Evolutionary conservation across 768 basidiomycete species (phyloP), one percentile per base, ranked within the genome.

Genomic region (Scleroderma bovista): DNA sequence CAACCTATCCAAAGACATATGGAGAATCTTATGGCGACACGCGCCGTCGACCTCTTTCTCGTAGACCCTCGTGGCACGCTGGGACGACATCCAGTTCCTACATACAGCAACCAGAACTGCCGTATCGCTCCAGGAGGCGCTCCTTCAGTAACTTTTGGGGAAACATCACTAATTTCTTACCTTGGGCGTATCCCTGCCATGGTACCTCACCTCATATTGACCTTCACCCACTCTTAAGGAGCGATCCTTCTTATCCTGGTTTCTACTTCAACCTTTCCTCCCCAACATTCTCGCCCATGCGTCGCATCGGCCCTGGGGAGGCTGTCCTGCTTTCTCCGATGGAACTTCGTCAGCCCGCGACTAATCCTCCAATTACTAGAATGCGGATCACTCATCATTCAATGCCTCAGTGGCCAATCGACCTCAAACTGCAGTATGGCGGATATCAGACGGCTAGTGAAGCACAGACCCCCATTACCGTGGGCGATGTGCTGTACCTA

Each of bases 331-430:
- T 86, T 2, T 59, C 75, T 1, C 45, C 56, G 0, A 75, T 78
- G 1, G 76, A 82, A 26, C 69, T 84, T 10, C 50, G 49, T 2
- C 70, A 81, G 61, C 68, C 74, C 3, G 84, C 81, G 16, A 81
- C 81, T 9, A 69, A 78, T 55, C 85, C 85, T 0, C 63, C 75
- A 0, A 62, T 80, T 44, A 74, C 72, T 10, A 72, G 68, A 32
- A 73, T 86, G 56, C 72, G 75, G n/a, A 79, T 88, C 57, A 58
- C 73, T 1, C 80, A 77, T 58, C 80, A 86, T 45, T 54, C 59
- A 15, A 70, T 83, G 44, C 78, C 80, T 0, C 57, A 75, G n/a
- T 86, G 84, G 83, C 77, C 81, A 13, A 72, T 86, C 46, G 73
- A 77, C 50, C 62, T 86, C 44, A 67, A 73, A 40, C 72, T 69